Conservation (phyloP, 2,329 filamentous ascomycete species). For the Penicillium aurantiogriseum region DNA sequence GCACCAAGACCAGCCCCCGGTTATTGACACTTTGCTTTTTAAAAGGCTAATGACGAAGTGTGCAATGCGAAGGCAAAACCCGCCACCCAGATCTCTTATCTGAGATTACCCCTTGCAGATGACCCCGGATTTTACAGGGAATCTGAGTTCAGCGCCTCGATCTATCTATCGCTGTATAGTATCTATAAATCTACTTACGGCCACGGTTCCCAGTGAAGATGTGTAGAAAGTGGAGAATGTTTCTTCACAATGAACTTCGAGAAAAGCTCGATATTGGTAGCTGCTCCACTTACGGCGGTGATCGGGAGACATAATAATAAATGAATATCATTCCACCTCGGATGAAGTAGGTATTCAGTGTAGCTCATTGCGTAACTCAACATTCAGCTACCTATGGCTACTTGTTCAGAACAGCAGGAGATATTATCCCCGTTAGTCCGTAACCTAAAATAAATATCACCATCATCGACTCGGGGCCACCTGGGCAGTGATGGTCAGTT, state of each 20-base stretch:
- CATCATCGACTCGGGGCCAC: constrained; percentile 5
- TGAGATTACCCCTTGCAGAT: constrained; percentile 24
- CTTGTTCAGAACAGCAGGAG: background rate
- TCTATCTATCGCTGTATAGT: constrained; percentile 4
- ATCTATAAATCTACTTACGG: background rate
- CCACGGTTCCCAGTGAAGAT: background rate
- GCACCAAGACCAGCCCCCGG: background rate
- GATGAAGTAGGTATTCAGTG: background rate
- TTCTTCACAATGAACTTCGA: background rate
- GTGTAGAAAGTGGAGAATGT: background rate
- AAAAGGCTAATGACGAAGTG: background rate
- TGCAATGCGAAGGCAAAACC: background rate
- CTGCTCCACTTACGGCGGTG: constrained; percentile 9
- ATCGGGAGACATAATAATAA: background rate
- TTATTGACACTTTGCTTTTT: background rate
- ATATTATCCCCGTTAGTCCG: background rate
- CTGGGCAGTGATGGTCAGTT: background rate
- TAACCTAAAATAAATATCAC: background rate
- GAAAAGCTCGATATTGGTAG: constrained; percentile 1
- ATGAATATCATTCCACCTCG: constrained; percentile 11
- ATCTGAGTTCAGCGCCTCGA: constrained; percentile 4
- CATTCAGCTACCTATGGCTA: background rate
- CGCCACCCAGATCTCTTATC: constrained; percentile 15
- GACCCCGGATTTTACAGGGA: constrained; percentile 14
- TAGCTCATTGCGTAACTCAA: background rate